These are phyloP conservation scores for Guadua angustifolia DNA, from an alignment of 176 grass and related monocot species.

Conservation along the genomic window DNA sequence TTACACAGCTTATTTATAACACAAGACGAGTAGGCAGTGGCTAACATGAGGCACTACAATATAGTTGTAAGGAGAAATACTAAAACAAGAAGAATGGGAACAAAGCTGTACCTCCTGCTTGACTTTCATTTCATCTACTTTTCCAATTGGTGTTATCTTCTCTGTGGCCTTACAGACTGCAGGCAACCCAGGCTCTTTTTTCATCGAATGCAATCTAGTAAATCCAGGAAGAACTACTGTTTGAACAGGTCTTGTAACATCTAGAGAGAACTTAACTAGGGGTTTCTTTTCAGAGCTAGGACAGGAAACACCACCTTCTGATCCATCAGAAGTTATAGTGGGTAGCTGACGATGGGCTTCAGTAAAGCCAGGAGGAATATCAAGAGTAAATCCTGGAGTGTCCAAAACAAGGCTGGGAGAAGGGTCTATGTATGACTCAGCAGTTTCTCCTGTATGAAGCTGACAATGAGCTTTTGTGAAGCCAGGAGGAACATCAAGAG, in stretches of 20 bases:
- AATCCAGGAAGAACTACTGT: conserved; percentile 42
- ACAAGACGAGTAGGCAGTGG: not conserved
- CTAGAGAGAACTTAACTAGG: conserved; percentile 49
- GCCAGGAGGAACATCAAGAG: conserved; percentile 38
- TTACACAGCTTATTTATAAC: not conserved
- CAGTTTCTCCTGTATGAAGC: not conserved
- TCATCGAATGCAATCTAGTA: conserved; percentile 27
- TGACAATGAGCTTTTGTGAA: conserved; percentile 39
- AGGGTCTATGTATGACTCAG: too few species aligned
- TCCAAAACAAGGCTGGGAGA: conserved; percentile 27
- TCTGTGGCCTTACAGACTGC: not conserved
- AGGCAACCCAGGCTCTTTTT: conserved; percentile 18
- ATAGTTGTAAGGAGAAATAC: not conserved
- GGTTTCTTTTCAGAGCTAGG: conserved; percentile 36
- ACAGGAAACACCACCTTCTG: conserved; percentile 38
- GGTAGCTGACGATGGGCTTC: conserved; percentile 21
- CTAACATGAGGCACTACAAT: not conserved
- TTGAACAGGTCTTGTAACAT: conserved; percentile 26
- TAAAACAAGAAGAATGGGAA: not conserved
- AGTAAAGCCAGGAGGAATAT: conserved; percentile 50
- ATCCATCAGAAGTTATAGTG: conserved; percentile 12
- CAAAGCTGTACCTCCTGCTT: conserved; percentile 36
- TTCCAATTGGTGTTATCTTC: not conserved
- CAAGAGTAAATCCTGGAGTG: conserved; percentile 24
- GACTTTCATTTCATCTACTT: conserved; percentile 25